phyloP scores from a whole-genome alignment of 2,329 filamentous ascomycete genomes.

The Coniochaeta sp. region DNA sequence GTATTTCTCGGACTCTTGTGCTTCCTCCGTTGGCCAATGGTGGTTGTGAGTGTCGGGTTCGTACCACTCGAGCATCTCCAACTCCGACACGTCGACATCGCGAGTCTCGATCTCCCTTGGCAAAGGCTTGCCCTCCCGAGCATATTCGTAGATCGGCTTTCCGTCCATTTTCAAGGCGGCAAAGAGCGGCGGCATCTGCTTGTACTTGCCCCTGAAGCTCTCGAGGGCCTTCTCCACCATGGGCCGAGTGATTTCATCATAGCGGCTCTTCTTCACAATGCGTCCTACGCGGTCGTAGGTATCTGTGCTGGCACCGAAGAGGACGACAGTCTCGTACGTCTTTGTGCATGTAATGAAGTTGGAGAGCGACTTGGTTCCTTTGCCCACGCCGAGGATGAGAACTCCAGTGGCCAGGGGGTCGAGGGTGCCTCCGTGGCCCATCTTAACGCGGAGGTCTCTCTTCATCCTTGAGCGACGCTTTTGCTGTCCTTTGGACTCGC shows the following conservation, averaged over 20 bases:
- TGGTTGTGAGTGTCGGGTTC: slow-evolving; percentile 75
- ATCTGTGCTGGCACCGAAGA: slow-evolving; percentile 90
- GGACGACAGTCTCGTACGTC: slow-evolving; percentile 79
- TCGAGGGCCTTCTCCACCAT: slow-evolving; percentile 70
- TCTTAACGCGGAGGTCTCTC: slow-evolving; percentile 69
- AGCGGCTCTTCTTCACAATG: slow-evolving; percentile 66
- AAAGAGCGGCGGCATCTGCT: slow-evolving; percentile 88
- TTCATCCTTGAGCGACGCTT: slow-evolving; percentile 51
- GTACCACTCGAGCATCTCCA: slow-evolving; percentile 80
- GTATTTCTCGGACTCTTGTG: slow-evolving; percentile 65
- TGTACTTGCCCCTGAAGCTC: slow-evolving; percentile 72
- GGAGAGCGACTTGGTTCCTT: slow-evolving; percentile 75
- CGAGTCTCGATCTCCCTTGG: slow-evolving; percentile 78
- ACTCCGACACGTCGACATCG: slow-evolving; percentile 67
- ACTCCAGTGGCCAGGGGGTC: slow-evolving; percentile 93
- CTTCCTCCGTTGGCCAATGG: slow-evolving; percentile 74
- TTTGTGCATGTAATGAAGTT: slow-evolving; percentile 85
- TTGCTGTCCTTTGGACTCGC: slow-evolving; percentile 52
- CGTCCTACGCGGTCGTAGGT: slow-evolving; percentile 86
- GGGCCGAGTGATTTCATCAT: slow-evolving; percentile 74
- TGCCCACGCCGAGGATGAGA: slow-evolving; percentile 79
- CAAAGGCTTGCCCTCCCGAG: slow-evolving; percentile 78
- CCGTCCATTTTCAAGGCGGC: slow-evolving; percentile 90
- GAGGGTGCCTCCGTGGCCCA: slow-evolving; percentile 92
- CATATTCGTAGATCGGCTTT: slow-evolving; percentile 94